A percentile compares a stretch with the other conserved stretches of the same genome.
phyloP scores from a whole-genome alignment of 306 rosid genomes.

The Inga laurina region DNA sequence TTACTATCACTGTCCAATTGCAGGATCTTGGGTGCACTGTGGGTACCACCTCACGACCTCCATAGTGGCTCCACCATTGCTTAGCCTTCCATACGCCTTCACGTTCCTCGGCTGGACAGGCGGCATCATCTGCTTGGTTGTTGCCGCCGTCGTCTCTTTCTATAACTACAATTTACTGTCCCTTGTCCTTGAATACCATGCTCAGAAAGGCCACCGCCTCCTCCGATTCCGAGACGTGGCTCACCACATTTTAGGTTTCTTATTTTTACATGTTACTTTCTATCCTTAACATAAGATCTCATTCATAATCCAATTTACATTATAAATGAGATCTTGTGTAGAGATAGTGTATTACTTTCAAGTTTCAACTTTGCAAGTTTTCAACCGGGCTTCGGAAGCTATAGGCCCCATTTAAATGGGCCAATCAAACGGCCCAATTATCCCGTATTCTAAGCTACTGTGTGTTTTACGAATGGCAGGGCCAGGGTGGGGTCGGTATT shows the following conservation, averaged over 20 bases:
- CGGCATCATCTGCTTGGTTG: slow-evolving; percentile 56
- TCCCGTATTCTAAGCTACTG: too few relatives aligned
- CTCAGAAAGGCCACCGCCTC: slow-evolving; percentile 72
- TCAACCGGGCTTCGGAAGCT: too few relatives aligned
- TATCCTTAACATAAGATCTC: too few relatives aligned
- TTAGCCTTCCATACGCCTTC: slow-evolving; percentile 82
- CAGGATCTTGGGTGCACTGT: slow-evolving; percentile 84
- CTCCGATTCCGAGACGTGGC: slow-evolving; percentile 91
- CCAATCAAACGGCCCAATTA: too few relatives aligned
- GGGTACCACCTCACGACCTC: slow-evolving; percentile 90
- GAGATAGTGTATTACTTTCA: too few relatives aligned
- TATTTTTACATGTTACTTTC: background rate
- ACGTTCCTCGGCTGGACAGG: slow-evolving; percentile 77
- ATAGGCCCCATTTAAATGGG: too few relatives aligned
- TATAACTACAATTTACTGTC: slow-evolving; percentile 77
- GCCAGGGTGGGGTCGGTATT: slow-evolving; percentile 69
- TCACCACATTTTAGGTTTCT: slow-evolving; percentile 63
- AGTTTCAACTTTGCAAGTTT: too few relatives aligned
- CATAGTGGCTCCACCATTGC: slow-evolving; percentile 79
- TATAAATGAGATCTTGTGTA: too few relatives aligned
- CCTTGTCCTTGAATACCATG: slow-evolving; percentile 75
- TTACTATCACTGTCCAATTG: background rate
- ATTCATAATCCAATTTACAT: background rate
- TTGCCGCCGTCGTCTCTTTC: slow-evolving; percentile 74
- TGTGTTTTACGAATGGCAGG: slow-evolving; percentile 35